Base-by-base conservation (phyloP, 2,329 filamentous ascomycete species). In the Fonsecaea nubica region DNA sequence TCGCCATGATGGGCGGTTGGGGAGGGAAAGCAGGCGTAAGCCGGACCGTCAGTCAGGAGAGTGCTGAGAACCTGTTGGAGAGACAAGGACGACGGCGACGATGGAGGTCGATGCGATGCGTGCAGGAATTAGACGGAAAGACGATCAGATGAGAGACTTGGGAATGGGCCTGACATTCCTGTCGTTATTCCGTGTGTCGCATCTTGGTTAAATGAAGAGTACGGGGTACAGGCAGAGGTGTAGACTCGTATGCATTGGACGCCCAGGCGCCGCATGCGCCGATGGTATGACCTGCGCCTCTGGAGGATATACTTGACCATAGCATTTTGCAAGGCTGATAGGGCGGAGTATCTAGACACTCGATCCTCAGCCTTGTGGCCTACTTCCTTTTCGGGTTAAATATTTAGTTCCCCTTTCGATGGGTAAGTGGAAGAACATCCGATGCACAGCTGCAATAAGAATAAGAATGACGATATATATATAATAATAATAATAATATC, bases 1-100 rank as follows among this genome's bases (percentile, higher is more conserved):
- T 90, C 76, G 91, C 88, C 92, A 94, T 94, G 75, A 70, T 74
- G 59, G 70, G 45, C 40, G 56, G 21, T 15, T 33, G 54, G 13
- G 13, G 33, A 25, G 35, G 4, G 36, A 33, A 10, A 15, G 25
- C 7, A 25, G 58, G 42, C 35, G 66, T 68, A 61, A 65, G 66
- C 53, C 45, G 54, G 25, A 10, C 45, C 45, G 18, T 50, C 45
- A 60, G 52, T 56, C 66, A 59, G 62, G 66, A 56, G 59, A 36
- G 21, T 15, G 33, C 3, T 36, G 35, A 6, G 55, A 36, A 21
- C 7, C 33, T 40, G 35, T n/a, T 9, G 33, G 35, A 58, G 9
- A 25, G 18, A 25, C 21, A 12, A 5, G 40, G 21, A 25, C 18
- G 18, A 50, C 45, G 3, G 45, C 45, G 18, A 50, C 18, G n/a